Evolutionary conservation across 2,329 filamentous ascomycete genomes (phyloP), one percentile per base, ranked within the genome.

Genomic region (Plectosphaerella cucumerina): DNA sequence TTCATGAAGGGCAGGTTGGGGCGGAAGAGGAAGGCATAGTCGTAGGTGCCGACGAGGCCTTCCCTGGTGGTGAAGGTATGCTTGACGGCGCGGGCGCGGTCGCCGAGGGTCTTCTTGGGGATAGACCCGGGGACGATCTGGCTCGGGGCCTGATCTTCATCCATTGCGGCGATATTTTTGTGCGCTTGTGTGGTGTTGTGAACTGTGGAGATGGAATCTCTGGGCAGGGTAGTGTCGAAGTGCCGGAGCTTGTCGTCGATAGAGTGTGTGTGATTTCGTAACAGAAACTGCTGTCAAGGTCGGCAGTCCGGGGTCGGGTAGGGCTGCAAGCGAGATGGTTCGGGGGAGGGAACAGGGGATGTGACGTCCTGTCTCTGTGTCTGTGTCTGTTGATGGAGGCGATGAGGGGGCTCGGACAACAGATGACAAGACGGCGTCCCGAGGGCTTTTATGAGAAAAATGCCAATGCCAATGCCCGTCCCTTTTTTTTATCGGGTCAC

Each of bases 21-120:
- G 20, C 74, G 83, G 76, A 97, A 96, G 39, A 97, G 84, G 62
- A 91, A 94, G 34, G 68, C 88, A 78, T 97, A 97, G 76, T 97
- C 88, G 69, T 97, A 97, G 60, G 84, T 78, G 56, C 92, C 92
- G 50, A 97, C 69, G 22, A 96, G 77, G 12, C 92, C 92, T 1
- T 91, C 79, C 54, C 75, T 84, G 44, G 80, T 83, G 49, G 76
- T 68, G 56, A 82, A 76, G 6, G 71, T 69, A 53, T 69, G 70
- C 59, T 63, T 71, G 50, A 70, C 21, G 42, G 57, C 41, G 31
- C 55, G 56, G 12, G 71, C 26, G 18, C 62, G 60, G 47, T 65
- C 59, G 49, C 57, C 61, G n/a, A 71, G 47, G 15, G 63, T 65
- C 51, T 58, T 65, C 50, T 62, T 65, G 17, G 67, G 63, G 6